phyloP scores from a whole-genome alignment of 2,329 filamentous ascomycete genomes.

The Scedosporium dehoogii region DNA sequence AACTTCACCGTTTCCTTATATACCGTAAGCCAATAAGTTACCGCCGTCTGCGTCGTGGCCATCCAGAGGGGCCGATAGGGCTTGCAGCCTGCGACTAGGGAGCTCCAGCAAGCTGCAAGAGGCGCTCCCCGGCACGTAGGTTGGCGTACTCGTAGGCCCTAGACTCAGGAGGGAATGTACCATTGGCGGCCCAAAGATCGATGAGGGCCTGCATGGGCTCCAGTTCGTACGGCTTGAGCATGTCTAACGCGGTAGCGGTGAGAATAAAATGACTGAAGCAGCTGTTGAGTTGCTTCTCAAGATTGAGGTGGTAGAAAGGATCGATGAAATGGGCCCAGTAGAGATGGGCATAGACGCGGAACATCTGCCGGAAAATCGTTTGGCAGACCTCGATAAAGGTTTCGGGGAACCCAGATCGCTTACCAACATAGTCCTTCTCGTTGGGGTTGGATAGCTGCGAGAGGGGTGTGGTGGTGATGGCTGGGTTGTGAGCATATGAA shows the following conservation, averaged over 20 bases:
- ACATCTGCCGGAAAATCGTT: conserved; percentile 95
- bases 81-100: neutral
- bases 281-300: conserved; percentile 74
- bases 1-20: no score
- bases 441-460: conserved; percentile 51
- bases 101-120: conserved; percentile 35
- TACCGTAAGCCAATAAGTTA: no score
- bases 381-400: conserved; percentile 87
- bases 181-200: conserved; percentile 82
- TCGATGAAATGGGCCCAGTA: conserved; percentile 93
- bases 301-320: conserved; percentile 73
- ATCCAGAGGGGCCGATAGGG: neutral
- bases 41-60: no score
- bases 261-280: conserved; percentile 80
- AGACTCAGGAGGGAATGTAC: conserved; percentile 70
- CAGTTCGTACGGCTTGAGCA: conserved; percentile 80
- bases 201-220: conserved; percentile 95
- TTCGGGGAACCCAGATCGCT: conserved; percentile 83
- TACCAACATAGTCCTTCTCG: conserved; percentile 73
- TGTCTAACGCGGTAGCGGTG: conserved; percentile 68
- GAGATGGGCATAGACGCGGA: conserved; percentile 93
- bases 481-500: conserved; percentile 54
- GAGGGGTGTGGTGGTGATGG: conserved; percentile 47
- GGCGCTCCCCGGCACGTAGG: conserved; percentile 46
- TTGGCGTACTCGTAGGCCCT: conserved; percentile 59